A percentile compares a stretch with the other conserved stretches of the same genome.
Evolutionary conservation across 2,329 filamentous ascomycete genomes (phyloP).

Genomic region (Ascochyta rabiei): DNA sequence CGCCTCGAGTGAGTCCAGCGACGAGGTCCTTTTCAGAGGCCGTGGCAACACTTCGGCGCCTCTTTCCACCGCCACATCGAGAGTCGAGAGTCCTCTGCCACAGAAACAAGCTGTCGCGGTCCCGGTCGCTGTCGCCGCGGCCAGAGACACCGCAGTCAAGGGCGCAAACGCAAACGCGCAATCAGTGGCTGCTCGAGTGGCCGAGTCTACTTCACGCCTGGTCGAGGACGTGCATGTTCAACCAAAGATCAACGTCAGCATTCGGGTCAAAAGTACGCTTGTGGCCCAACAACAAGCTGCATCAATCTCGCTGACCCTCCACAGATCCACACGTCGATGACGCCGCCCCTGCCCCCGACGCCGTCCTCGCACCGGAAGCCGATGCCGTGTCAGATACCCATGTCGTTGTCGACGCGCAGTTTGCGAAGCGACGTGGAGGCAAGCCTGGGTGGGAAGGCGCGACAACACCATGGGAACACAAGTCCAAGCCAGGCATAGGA

Average conservation of each 20-base stretch:
- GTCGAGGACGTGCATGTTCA: constrained; percentile 7
- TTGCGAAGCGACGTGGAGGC: constrained; percentile 34
- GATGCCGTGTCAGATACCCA: constrained; percentile 32
- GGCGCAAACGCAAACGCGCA: constrained; percentile 2
- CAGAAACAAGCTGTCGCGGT: constrained; percentile 3
- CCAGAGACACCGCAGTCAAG: background rate
- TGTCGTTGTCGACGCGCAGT: constrained; percentile 27
- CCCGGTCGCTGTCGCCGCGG: background rate
- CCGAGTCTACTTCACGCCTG: constrained; percentile 3
- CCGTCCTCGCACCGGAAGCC: background rate
- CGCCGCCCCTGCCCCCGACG: background rate
- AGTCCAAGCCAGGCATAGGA: constrained; percentile 46
- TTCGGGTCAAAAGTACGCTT: constrained; percentile 14
- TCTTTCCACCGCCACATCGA: constrained; percentile 2
- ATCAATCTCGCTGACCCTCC: background rate
- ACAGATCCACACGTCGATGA: constrained; percentile 4
- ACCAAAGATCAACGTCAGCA: constrained; percentile 14
- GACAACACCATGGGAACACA: constrained; percentile 39
- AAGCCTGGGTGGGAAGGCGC: constrained; percentile 39
- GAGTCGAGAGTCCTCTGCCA: constrained; percentile 10
- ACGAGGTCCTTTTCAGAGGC: constrained; percentile 63
- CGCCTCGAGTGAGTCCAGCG: constrained; percentile 50
- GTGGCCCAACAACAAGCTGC: too few species aligned
- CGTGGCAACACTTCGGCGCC: constrained; percentile 24
- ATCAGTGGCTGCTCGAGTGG: constrained; percentile 1